These are phyloP conservation scores for Neonectria ditissima DNA, from an alignment of 2,329 filamentous ascomycete species.

Conservation along the genomic window DNA sequence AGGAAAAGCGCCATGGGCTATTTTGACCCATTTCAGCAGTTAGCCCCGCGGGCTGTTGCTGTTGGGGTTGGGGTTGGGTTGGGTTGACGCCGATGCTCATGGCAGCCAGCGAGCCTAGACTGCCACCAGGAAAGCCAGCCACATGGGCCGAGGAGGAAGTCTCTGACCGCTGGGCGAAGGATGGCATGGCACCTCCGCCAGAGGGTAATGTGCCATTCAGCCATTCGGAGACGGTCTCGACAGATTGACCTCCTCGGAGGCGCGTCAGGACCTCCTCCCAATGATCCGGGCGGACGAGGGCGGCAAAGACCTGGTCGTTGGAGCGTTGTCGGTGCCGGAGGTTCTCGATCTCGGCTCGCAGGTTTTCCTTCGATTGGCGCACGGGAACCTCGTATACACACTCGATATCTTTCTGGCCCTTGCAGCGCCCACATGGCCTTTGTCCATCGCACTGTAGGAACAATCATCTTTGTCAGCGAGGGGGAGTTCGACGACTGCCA, in stretches of 20 bases:
- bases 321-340: slow-evolving; percentile 66
- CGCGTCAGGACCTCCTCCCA: slow-evolving; percentile 67
- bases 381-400: slow-evolving; percentile 73
- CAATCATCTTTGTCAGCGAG: slow-evolving; percentile 28
- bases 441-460: slow-evolving; percentile 67
- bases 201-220: slow-evolving; percentile 53
- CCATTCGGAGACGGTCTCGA: slow-evolving; percentile 69
- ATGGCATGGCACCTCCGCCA: slow-evolving; percentile 46
- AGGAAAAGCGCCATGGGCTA: slow-evolving; percentile 63
- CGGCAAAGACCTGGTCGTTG: slow-evolving; percentile 67
- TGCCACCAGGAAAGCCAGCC: slow-evolving; percentile 46
- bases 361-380: slow-evolving; percentile 72
- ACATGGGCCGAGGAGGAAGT: slow-evolving; percentile 35
- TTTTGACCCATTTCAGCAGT: slow-evolving; percentile 57
- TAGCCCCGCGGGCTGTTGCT: slow-evolving; percentile 48
- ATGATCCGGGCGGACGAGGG: slow-evolving; percentile 62
- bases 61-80: slow-evolving; percentile 50
- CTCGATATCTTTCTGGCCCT: slow-evolving; percentile 63
- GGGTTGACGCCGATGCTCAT: slow-evolving; percentile 48
- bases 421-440: slow-evolving; percentile 67
- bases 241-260: slow-evolving; percentile 64
- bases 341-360: slow-evolving; percentile 69
- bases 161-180: slow-evolving; percentile 41
- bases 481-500: neutral
- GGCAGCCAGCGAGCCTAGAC: slow-evolving; percentile 45